Percentiles rank a stretch among this genome's conserved stretches.
Conservation (phyloP, 305 asterid species). For the Ilex paraguariensis region DNA sequence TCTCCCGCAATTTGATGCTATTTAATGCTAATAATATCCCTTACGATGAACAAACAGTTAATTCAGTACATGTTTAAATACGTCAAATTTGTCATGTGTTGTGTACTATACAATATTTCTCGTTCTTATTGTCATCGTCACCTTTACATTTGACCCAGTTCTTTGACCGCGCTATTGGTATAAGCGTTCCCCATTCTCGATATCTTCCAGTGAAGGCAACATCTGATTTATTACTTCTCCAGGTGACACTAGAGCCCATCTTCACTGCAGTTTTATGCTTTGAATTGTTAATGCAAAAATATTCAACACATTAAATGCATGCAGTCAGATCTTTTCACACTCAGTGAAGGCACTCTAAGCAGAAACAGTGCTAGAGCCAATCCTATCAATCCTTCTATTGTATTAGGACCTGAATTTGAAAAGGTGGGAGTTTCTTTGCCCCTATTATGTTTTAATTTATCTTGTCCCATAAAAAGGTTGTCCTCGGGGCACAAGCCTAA, state of each 20-base stretch:
- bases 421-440: constrained; percentile 34
- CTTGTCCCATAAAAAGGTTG: background rate
- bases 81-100: background rate
- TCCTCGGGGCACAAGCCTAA: too few relatives aligned
- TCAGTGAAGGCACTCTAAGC: constrained; percentile 49
- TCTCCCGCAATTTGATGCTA: background rate
- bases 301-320: constrained; percentile 18
- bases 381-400: constrained; percentile 63
- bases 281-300: constrained; percentile 7
- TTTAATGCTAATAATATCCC: background rate
- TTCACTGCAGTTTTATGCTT: constrained; percentile 5
- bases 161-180: constrained; percentile 49
- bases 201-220: constrained; percentile 74
- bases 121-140: constrained; percentile 10
- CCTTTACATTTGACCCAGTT: constrained; percentile 44
- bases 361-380: constrained; percentile 66
- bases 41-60: too few relatives aligned
- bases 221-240: constrained; percentile 70
- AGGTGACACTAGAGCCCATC: constrained; percentile 41
- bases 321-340: constrained; percentile 82
- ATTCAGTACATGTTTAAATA: background rate
- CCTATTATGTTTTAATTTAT: constrained; percentile 10
- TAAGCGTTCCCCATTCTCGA: constrained; percentile 68
- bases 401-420: constrained; percentile 70
- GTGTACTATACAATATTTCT: constrained; percentile 2